Base-by-base conservation (phyloP, 257 asterid genomes). In the Nicotiana noctiflora region DNA sequence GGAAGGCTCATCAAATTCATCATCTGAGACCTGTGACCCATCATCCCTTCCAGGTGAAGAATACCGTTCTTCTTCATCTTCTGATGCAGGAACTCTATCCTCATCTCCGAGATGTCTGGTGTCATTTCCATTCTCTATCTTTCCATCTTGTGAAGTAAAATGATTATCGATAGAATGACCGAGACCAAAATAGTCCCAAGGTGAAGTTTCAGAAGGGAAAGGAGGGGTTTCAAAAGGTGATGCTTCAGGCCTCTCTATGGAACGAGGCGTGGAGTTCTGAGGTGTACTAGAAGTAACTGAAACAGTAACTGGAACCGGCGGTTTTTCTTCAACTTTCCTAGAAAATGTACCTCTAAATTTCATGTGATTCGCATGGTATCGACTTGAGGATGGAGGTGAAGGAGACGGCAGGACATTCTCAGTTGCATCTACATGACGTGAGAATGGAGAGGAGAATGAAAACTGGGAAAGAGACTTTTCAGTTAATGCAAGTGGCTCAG, bases 141-240 rank as follows among this genome's bases (percentile, higher is more conserved):
- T 76, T 60, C 82, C 84, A 65, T 87, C 90, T 70, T 83, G 87
- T 31, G 92, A 79, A 76, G 97, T 82, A 79, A 89, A 87, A 40
- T 88, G 97, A 85, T 89, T 80, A 77, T 91, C 94, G 31, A 88
- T 83, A 4, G 93, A 91, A 90, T 90, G 83, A 81, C 89, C 89
- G 81, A 90, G 94, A 81, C 95, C 98, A 77, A 96, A 96, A 86
- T 88, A 96, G 81, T 96, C 98, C 99, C 99, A 94, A 2, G 99
- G 98, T 14, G 96, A 86, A 76, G 87, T 86, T 86, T 89, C 93
- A 14, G 89, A 66, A 9, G 88, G 79, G 15, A 64, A 31, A 25
- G 89, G 82, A 81, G 93, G 83, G 75, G 86, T 77, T 78, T 86
- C 92, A 82, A 86, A 82, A 5, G 88, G 70, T 37, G 89, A 81